Evolutionary conservation across 2,329 filamentous ascomycete species (phyloP), one percentile per base, ranked within the genome.

Genomic region (Pyricularia grisea): DNA sequence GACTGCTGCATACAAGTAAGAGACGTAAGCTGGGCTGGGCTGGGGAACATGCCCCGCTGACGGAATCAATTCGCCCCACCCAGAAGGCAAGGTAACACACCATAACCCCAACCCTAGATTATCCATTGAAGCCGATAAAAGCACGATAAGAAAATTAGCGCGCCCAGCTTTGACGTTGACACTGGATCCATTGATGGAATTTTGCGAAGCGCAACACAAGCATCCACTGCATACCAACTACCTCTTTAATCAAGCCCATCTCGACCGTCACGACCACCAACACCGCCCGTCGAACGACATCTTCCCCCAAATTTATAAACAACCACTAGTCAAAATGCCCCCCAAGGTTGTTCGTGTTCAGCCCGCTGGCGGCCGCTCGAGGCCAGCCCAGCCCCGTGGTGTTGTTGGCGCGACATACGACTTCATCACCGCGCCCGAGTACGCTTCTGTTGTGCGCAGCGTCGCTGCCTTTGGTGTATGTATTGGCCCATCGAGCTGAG

Each of bases 391-490:
- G 71, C 76, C 80, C 68, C 84, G 82, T 74, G 83, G 87, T 72
- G 81, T 85, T 75, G 74, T 89, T 73, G 79, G 80, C 72, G 80
- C 79, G 68, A 79, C 83, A 70, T 90, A 89, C 78, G 82, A 84
- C 68, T 80, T 85, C 71, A 74, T 90, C 74, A 89, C 86, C 65
- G 83, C 84, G 68, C 78, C 87, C 42, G 88, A 90, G 76, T 90
- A 91, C 77, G 82, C 86, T 50, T 83, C 85, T 70, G 84, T 90
- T 69, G 87, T 90, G 71, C 83, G 85, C 74, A 90, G 87, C 74
- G 77, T 90, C 72, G 78, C 85, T 66, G 79, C 87, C 70, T 89
- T 89, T 75, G 85, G 84, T 66, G 86, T 88, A 80, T 75, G 85
- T 81, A 66, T 7, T 30, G 20, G 12, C 28, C 17, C 25, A 33